phyloP scores from a whole-genome alignment of 148 eudicot genomes.

The Cornus suecica region DNA sequence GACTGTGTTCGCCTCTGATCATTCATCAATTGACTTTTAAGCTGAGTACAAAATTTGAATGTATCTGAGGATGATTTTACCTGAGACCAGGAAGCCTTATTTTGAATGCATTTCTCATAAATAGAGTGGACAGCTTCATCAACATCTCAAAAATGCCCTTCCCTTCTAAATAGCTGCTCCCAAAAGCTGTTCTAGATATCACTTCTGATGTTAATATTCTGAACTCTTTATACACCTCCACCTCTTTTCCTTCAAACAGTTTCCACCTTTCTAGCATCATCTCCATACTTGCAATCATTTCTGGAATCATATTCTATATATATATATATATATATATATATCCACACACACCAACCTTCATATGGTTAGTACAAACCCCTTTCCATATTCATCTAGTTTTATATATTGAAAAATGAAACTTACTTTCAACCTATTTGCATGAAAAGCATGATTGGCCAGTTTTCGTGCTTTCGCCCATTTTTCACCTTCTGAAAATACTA shows the following conservation, averaged over 20 bases:
- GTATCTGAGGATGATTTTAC: background rate
- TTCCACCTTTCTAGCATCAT: slow-evolving; percentile 15
- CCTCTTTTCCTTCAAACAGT: slow-evolving; percentile 15
- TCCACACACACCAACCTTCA: background rate
- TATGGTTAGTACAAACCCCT: background rate
- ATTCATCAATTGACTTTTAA: too few species aligned
- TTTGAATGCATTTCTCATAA: slow-evolving; percentile 10
- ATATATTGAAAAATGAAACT: background rate
- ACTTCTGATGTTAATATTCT: slow-evolving; percentile 18
- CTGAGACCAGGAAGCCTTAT: slow-evolving; percentile 14
- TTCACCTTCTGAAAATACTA: slow-evolving; percentile 7
- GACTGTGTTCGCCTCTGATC: too few species aligned
- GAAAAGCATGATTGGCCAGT: slow-evolving; percentile 26
- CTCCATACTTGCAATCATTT: slow-evolving; percentile 7
- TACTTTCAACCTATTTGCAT: slow-evolving; percentile 17
- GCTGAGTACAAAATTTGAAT: too few species aligned
- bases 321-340: too few species aligned
- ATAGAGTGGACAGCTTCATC: slow-evolving; percentile 9
- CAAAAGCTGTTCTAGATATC: slow-evolving; percentile 23
- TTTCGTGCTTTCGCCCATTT: slow-evolving; percentile 20
- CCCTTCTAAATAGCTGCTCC: slow-evolving; percentile 20
- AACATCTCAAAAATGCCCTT: slow-evolving; percentile 18
- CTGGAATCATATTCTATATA: slow-evolving; percentile 13
- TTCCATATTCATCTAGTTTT: background rate
- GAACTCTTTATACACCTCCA: slow-evolving; percentile 20